Conservation (phyloP, 495 filamentous ascomycete genomes). For the Penicillium alfredii region DNA sequence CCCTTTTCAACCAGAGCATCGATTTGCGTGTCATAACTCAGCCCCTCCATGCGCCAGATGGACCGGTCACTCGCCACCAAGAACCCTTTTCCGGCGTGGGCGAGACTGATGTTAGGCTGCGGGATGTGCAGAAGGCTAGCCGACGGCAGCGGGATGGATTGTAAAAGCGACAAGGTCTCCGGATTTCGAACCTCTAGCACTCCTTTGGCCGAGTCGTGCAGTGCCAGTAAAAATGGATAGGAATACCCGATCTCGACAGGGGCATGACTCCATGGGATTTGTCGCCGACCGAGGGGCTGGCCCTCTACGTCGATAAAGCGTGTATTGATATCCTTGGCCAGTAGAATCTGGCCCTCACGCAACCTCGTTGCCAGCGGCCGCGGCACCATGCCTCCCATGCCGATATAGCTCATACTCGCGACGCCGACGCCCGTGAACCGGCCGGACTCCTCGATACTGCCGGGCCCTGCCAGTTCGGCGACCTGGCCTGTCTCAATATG, state of each 20-base stretch:
- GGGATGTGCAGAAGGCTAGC: slow-evolving; percentile 87
- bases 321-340: slow-evolving; percentile 94
- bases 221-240: slow-evolving; percentile 87
- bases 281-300: slow-evolving; percentile 72
- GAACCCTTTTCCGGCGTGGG: slow-evolving; percentile 92
- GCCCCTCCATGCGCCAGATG: slow-evolving; percentile 94
- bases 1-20: slow-evolving; percentile 72
- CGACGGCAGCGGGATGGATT: slow-evolving; percentile 72
- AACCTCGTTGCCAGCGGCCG: slow-evolving; percentile 82
- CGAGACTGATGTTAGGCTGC: slow-evolving; percentile 83
- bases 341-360: slow-evolving; percentile 72
- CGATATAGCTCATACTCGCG: slow-evolving; percentile 90
- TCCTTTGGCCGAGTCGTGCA: slow-evolving; percentile 80
- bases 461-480: slow-evolving; percentile 73
- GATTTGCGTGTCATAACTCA: slow-evolving; percentile 88
- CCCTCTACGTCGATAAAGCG: slow-evolving; percentile 82
- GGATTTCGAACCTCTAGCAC: slow-evolving; percentile 88
- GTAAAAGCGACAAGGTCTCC: slow-evolving; percentile 78
- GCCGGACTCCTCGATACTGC: slow-evolving; percentile 61
- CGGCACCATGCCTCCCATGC: slow-evolving; percentile 82
- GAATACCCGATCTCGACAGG: slow-evolving; percentile 91
- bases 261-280: slow-evolving; percentile 84
- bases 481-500: slow-evolving; percentile 67
- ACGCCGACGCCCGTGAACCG: slow-evolving; percentile 62
- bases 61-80: slow-evolving; percentile 80